These are phyloP conservation scores for Rutstroemia sp. DNA, from an alignment of 2,329 filamentous ascomycete species.

Conservation along the genomic window DNA sequence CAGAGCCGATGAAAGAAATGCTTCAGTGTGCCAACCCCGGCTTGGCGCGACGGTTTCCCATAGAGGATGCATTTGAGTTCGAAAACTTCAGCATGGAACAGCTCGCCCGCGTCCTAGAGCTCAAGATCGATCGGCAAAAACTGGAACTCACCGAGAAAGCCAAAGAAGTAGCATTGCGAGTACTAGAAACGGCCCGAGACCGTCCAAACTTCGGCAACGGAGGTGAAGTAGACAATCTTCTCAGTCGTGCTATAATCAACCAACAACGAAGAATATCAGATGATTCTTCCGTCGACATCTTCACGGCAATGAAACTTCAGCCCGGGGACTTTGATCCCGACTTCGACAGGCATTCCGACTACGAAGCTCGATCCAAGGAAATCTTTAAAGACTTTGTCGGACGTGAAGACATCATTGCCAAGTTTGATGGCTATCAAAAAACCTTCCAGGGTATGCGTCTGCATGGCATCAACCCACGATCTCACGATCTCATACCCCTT, in stretches of 20 bases:
- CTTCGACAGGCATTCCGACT: conserved; percentile 41
- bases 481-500: conserved; percentile 42
- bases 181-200: conserved; percentile 54
- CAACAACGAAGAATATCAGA: conserved; percentile 13
- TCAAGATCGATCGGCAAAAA: conserved; percentile 52
- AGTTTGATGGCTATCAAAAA: conserved; percentile 41
- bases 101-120: conserved; percentile 49
- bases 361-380: conserved; percentile 33
- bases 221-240: conserved; percentile 64
- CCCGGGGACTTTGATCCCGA: conserved; percentile 36
- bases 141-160: conserved; percentile 45
- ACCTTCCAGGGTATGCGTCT: conserved; percentile 38
- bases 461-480: conserved; percentile 37
- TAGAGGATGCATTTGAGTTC: conserved; percentile 57
- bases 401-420: conserved; percentile 39
- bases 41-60: conserved; percentile 55
- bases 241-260: conserved; percentile 41
- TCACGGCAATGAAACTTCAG: conserved; percentile 20
- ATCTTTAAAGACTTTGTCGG: conserved; percentile 41
- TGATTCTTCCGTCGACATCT: conserved; percentile 13
- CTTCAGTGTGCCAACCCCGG: conserved; percentile 67
- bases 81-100: conserved; percentile 58
- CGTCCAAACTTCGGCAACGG: conserved; percentile 64
- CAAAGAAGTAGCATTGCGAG: conserved; percentile 46
- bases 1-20: conserved; percentile 63